Evolutionary conservation across 2,329 filamentous ascomycete genomes (phyloP).

Genomic region (Simplicillium sp.): DNA sequence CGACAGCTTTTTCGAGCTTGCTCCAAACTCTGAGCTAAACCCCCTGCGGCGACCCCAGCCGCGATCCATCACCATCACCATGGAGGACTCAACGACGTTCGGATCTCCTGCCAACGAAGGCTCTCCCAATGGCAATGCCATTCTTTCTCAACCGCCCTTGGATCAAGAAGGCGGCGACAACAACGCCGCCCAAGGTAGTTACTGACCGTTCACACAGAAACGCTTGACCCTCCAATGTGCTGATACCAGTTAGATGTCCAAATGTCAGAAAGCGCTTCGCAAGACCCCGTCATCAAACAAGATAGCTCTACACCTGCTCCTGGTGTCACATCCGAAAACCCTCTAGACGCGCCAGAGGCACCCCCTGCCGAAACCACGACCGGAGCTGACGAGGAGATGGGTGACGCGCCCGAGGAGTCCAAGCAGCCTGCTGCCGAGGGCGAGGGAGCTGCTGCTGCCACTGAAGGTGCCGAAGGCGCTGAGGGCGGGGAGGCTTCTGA

Average conservation of each 20-base stretch:
- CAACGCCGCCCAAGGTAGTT: constrained; percentile 36
- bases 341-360: constrained; percentile 59
- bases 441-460: constrained; percentile 28
- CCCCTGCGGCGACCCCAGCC: constrained; percentile 3
- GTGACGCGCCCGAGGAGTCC: constrained; percentile 47
- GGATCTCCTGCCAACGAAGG: constrained; percentile 47
- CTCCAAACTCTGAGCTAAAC: constrained; percentile 11
- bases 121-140: constrained; percentile 47
- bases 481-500: constrained; percentile 44
- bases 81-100: constrained; percentile 51
- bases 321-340: constrained; percentile 46
- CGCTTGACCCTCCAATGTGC: not conserved
- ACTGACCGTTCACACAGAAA: constrained; percentile 2
- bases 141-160: constrained; percentile 44
- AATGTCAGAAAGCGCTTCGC: constrained; percentile 44
- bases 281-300: constrained; percentile 46
- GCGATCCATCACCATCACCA: constrained; percentile 22
- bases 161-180: constrained; percentile 30
- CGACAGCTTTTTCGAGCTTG: constrained; percentile 4
- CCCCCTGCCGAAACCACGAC: constrained; percentile 46
- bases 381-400: constrained; percentile 74
- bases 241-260: constrained; percentile 41
- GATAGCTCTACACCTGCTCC: constrained; percentile 51
- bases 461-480: constrained; percentile 28
- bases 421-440: constrained; percentile 29